A percentile compares a stretch with the other conserved stretches of the same genome.
Conservation (phyloP, 139 green algal species). For the Chlorella vulgaris region DNA sequence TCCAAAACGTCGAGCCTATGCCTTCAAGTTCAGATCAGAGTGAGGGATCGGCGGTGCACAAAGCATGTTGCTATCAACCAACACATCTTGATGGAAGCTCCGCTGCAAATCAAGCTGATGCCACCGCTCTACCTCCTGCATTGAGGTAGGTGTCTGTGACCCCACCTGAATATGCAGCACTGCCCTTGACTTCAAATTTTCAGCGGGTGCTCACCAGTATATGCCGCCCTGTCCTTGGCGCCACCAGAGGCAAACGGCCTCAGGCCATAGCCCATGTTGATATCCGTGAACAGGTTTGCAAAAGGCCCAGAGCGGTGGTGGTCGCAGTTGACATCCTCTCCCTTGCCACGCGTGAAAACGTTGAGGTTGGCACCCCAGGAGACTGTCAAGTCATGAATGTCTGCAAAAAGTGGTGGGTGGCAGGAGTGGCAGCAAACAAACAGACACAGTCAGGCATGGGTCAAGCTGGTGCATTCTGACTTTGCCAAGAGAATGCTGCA, state of each 20-base stretch:
- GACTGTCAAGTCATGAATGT: neutral
- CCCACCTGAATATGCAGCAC: too few relatives aligned
- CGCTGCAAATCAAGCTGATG: too few relatives aligned
- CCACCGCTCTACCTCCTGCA: too few relatives aligned
- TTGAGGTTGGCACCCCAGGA: neutral
- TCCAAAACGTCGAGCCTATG: neutral
- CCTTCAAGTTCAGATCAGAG: neutral
- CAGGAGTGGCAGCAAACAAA: too few relatives aligned
- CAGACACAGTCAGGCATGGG: too few relatives aligned
- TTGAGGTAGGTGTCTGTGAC: too few relatives aligned
- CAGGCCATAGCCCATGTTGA: neutral
- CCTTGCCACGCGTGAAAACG: neutral
- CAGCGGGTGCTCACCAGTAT: neutral
- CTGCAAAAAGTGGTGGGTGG: neutral
- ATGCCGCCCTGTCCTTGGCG: neutral
- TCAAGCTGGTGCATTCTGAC: too few relatives aligned
- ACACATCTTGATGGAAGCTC: neutral
- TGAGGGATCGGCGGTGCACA: neutral
- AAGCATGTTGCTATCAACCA: neutral
- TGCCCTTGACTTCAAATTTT: too few relatives aligned
- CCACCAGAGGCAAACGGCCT: neutral
- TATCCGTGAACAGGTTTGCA: constrained; percentile 12
- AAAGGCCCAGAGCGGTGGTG: neutral
- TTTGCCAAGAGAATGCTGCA: too few relatives aligned
- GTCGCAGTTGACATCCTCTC: neutral